Conservation (phyloP, 2,329 filamentous ascomycete species). For the Aspergillus unguis region DNA sequence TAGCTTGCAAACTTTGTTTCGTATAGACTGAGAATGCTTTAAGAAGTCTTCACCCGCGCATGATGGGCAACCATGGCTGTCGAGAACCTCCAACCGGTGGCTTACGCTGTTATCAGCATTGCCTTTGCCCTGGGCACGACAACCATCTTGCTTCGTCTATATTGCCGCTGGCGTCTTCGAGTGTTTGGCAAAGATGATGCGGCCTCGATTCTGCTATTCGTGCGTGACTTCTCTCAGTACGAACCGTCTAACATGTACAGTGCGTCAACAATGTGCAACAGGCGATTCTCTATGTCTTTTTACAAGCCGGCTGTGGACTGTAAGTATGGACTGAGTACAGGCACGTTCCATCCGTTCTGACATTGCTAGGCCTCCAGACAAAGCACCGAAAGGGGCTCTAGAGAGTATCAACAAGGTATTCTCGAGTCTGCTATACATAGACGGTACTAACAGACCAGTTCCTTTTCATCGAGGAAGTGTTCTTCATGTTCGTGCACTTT, state of each 20-base stretch:
- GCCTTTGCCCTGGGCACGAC: neutral
- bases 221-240: neutral
- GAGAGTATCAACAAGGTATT: neutral
- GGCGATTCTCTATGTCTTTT: neutral
- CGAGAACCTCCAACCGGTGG: neutral
- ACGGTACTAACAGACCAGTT: neutral
- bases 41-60: no score
- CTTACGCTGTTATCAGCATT: neutral
- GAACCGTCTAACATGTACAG: neutral
- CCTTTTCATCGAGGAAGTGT: neutral
- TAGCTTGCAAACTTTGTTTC: neutral
- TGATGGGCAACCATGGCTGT: neutral
- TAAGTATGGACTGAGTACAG: neutral
- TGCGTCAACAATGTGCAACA: neutral
- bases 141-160: neutral
- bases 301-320: neutral
- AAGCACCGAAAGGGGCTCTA: neutral
- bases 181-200: neutral
- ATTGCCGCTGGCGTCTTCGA: neutral
- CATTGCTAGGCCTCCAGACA: neutral
- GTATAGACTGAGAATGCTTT: no score
- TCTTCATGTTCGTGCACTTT: neutral
- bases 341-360: neutral
- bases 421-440: neutral
- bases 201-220: neutral